phyloP scores from a whole-genome alignment of 2,329 filamentous ascomycete species.

The Alternaria sp. region DNA sequence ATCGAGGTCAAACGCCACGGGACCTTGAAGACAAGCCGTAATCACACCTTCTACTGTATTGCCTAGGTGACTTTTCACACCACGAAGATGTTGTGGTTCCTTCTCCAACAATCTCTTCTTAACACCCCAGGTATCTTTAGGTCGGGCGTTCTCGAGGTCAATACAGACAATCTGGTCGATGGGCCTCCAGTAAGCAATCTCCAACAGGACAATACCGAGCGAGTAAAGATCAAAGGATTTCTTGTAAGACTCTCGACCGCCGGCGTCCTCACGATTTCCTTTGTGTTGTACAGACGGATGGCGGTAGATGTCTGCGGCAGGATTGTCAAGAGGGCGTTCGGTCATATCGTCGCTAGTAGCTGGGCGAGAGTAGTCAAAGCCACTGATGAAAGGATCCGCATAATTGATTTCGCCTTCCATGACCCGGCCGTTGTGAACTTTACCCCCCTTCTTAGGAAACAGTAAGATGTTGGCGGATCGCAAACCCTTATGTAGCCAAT shows the following conservation, averaged over 20 bases:
- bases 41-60: conserved; percentile 37
- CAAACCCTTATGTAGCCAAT: conserved; percentile 68
- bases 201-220: conserved; percentile 62
- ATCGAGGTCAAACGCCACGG: conserved; percentile 39
- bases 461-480: conserved; percentile 65
- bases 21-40: conserved; percentile 42
- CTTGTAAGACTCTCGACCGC: conserved; percentile 46
- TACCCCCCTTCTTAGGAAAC: conserved; percentile 48
- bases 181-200: conserved; percentile 63
- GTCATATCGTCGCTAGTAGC: conserved; percentile 62
- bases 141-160: conserved; percentile 45
- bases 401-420: conserved; percentile 46
- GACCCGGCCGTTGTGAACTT: not conserved
- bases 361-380: conserved; percentile 65
- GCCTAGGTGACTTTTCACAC: conserved; percentile 40
- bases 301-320: conserved; percentile 60
- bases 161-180: conserved; percentile 58
- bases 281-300: conserved; percentile 58
- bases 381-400: conserved; percentile 58
- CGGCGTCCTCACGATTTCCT: conserved; percentile 38
- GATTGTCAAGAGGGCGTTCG: conserved; percentile 58
- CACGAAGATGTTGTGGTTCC: conserved; percentile 26
- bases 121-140: conserved; percentile 52
- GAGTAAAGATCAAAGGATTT: conserved; percentile 64
- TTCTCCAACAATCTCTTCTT: conserved; percentile 40